A percentile compares a stretch with the other conserved stretches of the same genome.
Evolutionary conservation across 2,329 filamentous ascomycete genomes (phyloP).

Genomic region (Claviceps maximensis): DNA sequence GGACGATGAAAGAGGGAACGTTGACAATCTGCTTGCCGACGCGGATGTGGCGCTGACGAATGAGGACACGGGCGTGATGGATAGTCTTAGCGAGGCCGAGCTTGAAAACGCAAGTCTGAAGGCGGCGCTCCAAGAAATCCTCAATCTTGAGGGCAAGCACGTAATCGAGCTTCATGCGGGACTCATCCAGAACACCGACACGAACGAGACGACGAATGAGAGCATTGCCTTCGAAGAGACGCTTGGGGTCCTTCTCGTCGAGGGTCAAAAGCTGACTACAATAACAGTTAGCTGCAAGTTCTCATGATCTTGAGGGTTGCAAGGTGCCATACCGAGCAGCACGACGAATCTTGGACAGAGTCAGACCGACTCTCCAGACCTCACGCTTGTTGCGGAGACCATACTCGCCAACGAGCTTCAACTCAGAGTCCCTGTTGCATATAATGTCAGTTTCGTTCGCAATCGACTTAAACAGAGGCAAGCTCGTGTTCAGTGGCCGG

Average conservation of each 20-base stretch:
- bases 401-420: slow-evolving; percentile 99
- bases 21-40: slow-evolving; percentile 99
- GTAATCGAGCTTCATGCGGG: slow-evolving; percentile 99
- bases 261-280: slow-evolving; percentile 96
- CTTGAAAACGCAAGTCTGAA: slow-evolving; percentile 99
- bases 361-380: slow-evolving; percentile 99
- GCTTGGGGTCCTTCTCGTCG: slow-evolving; percentile 99
- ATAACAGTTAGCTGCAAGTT: slow-evolving; percentile 12
- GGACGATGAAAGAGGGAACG: slow-evolving; percentile 98
- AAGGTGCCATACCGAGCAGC: slow-evolving; percentile 79
- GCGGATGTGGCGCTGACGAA: slow-evolving; percentile 98
- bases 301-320: background rate
- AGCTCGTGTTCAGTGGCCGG: slow-evolving; percentile 97
- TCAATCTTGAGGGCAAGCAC: slow-evolving; percentile 97
- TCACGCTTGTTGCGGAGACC: slow-evolving; percentile 99
- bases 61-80: slow-evolving; percentile 99
- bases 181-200: slow-evolving; percentile 98
- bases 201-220: slow-evolving; percentile 99
- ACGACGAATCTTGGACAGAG: slow-evolving; percentile 99
- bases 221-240: slow-evolving; percentile 99
- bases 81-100: slow-evolving; percentile 99
- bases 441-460: slow-evolving; percentile 55
- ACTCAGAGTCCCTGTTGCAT: slow-evolving; percentile 79
- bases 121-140: slow-evolving; percentile 99
- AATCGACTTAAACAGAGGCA: slow-evolving; percentile 94